phyloP scores from a whole-genome alignment of 2,329 filamentous ascomycete genomes.

The Diaporthe sp. region DNA sequence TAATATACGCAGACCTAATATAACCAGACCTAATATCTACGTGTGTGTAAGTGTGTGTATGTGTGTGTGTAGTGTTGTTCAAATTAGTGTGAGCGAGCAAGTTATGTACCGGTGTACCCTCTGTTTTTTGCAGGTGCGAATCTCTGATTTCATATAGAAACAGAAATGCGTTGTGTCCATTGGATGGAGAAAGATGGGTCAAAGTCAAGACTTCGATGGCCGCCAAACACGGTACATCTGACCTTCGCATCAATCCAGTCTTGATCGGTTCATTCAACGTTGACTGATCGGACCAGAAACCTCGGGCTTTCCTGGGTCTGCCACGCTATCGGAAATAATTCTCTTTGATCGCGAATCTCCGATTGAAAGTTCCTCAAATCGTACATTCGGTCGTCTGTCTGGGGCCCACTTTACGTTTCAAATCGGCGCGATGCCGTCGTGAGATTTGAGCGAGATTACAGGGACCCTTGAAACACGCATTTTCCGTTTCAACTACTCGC shows the following conservation, averaged over 20 bases:
- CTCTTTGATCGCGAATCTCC: background rate
- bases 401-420: conserved; percentile 19
- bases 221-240: background rate
- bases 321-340: background rate
- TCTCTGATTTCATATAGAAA: no score
- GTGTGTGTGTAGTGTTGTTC: no score
- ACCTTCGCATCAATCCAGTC: background rate
- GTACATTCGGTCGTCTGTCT: background rate
- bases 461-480: background rate
- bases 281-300: background rate
- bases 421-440: background rate
- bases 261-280: background rate
- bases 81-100: no score
- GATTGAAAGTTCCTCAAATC: background rate
- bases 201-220: no score
- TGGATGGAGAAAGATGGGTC: no score
- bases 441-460: conserved; percentile 12
- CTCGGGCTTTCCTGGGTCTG: background rate
- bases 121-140: no score
- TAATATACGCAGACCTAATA: no score
- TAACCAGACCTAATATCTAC: no score
- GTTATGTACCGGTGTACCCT: no score
- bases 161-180: no score
- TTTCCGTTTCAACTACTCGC: background rate
- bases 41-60: no score